Percentiles rank a stretch among this genome's conserved stretches.
phyloP scores from a whole-genome alignment of 129 eudicot species.

The Solidago caesia region DNA sequence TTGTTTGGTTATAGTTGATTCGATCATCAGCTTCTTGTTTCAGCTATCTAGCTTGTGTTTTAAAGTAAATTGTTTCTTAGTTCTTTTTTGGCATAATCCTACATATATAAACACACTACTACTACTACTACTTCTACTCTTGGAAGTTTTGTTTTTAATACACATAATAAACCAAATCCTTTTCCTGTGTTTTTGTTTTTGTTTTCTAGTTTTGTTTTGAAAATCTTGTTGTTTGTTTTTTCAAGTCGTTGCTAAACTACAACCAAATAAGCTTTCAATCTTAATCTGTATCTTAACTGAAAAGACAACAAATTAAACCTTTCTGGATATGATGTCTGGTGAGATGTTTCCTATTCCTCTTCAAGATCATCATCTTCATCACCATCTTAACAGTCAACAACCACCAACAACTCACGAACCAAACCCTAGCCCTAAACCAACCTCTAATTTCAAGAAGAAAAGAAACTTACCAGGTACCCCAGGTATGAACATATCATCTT shows the following conservation, averaged over 20 bases:
- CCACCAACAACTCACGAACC: constrained; percentile 39
- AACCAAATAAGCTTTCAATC: constrained; percentile 24
- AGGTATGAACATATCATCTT: constrained; percentile 39
- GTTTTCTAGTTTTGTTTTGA: constrained; percentile 43
- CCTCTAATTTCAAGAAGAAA: constrained; percentile 65
- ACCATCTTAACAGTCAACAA: constrained; percentile 11
- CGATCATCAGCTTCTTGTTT: constrained; percentile 24
- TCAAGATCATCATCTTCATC: constrained; percentile 35
- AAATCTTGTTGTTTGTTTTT: constrained; percentile 36
- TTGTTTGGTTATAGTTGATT: constrained; percentile 39
- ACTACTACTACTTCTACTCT: constrained; percentile 5
- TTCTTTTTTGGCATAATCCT: constrained; percentile 49
- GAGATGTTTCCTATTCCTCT: constrained; percentile 63
- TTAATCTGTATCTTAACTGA: constrained; percentile 28
- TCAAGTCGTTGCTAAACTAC: constrained; percentile 36
- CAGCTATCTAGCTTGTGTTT: constrained; percentile 27
- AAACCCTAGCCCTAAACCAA: constrained; percentile 71
- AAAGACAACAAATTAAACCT: constrained; percentile 10
- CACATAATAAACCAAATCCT: constrained; percentile 56
- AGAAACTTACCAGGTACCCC: constrained; percentile 92
- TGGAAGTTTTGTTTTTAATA: constrained; percentile 40
- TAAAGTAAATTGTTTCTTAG: constrained; percentile 38
- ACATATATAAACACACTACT: constrained; percentile 7
- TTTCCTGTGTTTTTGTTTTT: constrained; percentile 47
- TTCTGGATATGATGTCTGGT: constrained; percentile 59